Evolutionary conservation across 331 rosid genomes (phyloP).

Genomic region (Malus hybrid): DNA sequence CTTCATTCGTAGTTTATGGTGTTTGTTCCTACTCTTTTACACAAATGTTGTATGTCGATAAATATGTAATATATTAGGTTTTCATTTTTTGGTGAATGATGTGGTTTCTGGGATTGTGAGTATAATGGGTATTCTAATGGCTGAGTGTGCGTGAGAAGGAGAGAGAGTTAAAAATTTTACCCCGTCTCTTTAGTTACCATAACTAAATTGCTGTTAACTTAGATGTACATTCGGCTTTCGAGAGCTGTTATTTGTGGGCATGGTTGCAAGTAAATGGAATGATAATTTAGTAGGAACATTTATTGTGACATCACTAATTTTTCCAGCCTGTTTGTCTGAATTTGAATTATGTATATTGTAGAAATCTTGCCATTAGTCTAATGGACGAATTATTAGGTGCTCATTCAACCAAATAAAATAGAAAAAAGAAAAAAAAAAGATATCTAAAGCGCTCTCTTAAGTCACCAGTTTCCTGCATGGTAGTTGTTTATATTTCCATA

Average conservation of each 20-base stretch:
- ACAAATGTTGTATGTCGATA: neutral
- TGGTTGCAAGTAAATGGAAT: neutral
- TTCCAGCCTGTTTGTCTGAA: neutral
- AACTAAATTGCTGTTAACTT: neutral
- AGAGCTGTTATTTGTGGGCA: neutral
- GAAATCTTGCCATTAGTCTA: neutral
- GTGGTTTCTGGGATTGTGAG: neutral
- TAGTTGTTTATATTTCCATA: no score
- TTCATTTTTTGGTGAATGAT: neutral
- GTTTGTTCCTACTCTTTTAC: neutral
- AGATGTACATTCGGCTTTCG: neutral
- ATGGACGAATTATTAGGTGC: neutral
- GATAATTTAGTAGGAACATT: neutral
- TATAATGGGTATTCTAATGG: neutral
- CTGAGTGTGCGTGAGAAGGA: neutral
- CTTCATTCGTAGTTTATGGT: neutral
- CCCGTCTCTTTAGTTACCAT: neutral
- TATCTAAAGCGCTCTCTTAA: no score
- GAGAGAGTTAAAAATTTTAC: neutral
- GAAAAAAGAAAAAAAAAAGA: no score
- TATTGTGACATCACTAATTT: neutral
- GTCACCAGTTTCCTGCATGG: no score
- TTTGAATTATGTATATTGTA: neutral
- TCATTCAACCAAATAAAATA: no score
- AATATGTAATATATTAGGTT: neutral